These are phyloP conservation scores for Cryoendolithus antarcticus DNA, from an alignment of 2,329 filamentous ascomycete genomes.

Conservation along the genomic window DNA sequence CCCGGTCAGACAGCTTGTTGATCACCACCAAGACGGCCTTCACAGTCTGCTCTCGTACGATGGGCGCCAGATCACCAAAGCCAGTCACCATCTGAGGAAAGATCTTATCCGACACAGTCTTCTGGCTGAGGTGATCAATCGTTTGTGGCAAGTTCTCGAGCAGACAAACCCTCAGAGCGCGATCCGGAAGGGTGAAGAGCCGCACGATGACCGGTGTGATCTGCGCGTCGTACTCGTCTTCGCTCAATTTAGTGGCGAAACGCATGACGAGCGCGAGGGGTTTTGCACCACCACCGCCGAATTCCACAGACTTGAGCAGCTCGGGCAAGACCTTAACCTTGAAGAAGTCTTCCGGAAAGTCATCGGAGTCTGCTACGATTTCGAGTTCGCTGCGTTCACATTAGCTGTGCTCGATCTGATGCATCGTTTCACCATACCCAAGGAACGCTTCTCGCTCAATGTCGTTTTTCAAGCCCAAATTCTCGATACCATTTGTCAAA, in stretches of 20 bases:
- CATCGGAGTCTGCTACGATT: slow-evolving; percentile 58
- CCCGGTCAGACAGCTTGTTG: slow-evolving; percentile 78
- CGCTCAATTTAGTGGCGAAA: slow-evolving; percentile 73
- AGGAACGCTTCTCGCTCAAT: slow-evolving; percentile 76
- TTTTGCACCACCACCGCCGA: slow-evolving; percentile 87
- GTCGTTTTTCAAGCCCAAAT: slow-evolving; percentile 75
- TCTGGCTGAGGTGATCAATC: slow-evolving; percentile 81
- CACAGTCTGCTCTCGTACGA: slow-evolving; percentile 89
- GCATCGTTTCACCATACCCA: slow-evolving; percentile 35
- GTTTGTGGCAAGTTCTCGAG: slow-evolving; percentile 80
- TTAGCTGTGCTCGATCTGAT: slow-evolving; percentile 2
- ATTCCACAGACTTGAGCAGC: slow-evolving; percentile 96
- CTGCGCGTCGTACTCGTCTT: slow-evolving; percentile 77
- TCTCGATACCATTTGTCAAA: slow-evolving; percentile 85
- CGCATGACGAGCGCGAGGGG: slow-evolving; percentile 82
- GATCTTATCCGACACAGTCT: slow-evolving; percentile 88
- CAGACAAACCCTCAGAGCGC: slow-evolving; percentile 80
- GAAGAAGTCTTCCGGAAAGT: slow-evolving; percentile 97
- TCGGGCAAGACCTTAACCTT: slow-evolving; percentile 94
- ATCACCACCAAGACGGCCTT: slow-evolving; percentile 86
- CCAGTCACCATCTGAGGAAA: slow-evolving; percentile 95
- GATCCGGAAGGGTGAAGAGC: slow-evolving; percentile 80
- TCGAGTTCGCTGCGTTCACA: slow-evolving; percentile 53
- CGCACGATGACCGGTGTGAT: slow-evolving; percentile 79
- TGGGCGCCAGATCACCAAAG: slow-evolving; percentile 80